Conservation (phyloP, 2,329 filamentous ascomycete genomes). For the Periconia macrospinosa region DNA sequence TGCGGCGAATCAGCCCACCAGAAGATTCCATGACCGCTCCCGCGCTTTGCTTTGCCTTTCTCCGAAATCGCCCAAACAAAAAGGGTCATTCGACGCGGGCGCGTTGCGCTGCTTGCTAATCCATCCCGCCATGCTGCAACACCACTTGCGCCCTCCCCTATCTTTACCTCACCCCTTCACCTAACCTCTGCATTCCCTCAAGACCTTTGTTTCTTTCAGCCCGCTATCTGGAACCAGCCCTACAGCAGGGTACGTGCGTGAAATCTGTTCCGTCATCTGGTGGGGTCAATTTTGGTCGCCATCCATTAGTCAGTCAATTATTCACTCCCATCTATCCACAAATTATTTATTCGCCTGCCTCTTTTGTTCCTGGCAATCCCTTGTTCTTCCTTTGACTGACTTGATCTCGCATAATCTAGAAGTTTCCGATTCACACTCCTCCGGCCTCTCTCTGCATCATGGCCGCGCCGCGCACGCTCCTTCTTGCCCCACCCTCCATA, state of each 20-base stretch:
- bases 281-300: not conserved
- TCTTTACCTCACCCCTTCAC: not conserved
- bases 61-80: slow-evolving; percentile 33
- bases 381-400: not conserved
- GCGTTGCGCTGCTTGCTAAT: slow-evolving; percentile 19
- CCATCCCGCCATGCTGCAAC: not conserved
- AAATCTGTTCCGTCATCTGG: not conserved
- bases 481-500: slow-evolving; percentile 88
- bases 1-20: not conserved
- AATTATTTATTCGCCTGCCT: not conserved
- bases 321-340: not conserved
- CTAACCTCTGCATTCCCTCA: not conserved
- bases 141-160: not conserved
- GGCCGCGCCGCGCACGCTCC: slow-evolving; percentile 64
- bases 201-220: not conserved
- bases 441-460: slow-evolving; percentile 24
- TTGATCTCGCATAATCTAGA: not conserved
- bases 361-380: not conserved
- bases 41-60: slow-evolving; percentile 6
- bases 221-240: too few relatives aligned
- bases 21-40: not conserved
- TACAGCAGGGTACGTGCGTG: not conserved
- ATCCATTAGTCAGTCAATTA: not conserved
- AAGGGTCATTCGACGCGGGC: slow-evolving; percentile 21
- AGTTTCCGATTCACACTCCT: not conserved